These are phyloP conservation scores for Eucalyptus melliodora DNA, from an alignment of 345 rosid genomes.

Conservation along the genomic window DNA sequence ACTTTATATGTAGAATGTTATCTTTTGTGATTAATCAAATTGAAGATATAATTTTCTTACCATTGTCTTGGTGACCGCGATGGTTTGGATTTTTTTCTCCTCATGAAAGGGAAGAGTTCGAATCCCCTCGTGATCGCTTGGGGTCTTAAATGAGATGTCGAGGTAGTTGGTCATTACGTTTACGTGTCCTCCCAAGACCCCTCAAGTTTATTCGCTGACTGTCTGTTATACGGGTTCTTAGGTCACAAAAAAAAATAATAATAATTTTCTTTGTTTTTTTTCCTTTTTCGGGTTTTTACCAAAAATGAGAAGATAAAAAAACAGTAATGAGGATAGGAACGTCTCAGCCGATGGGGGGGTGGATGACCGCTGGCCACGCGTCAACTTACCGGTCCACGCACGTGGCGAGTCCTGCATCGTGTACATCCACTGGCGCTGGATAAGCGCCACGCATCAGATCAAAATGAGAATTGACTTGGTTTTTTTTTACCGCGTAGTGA, in stretches of 20 bases:
- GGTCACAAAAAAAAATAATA: too few relatives aligned
- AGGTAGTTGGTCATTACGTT: accelerated
- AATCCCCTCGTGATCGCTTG: too few relatives aligned
- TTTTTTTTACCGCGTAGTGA: background rate
- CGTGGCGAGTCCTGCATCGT: background rate
- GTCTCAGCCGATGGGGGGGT: background rate
- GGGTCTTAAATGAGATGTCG: too few relatives aligned
- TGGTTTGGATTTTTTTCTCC: accelerated
- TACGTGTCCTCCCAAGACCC: too few relatives aligned
- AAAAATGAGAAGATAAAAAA: background rate
- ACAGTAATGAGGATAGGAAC: background rate
- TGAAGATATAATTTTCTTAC: background rate
- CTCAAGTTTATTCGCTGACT: too few relatives aligned
- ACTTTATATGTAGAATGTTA: background rate
- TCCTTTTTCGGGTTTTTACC: background rate
- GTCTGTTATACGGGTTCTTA: accelerated
- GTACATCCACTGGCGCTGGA: background rate
- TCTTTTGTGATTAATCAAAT: background rate
- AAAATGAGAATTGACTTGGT: background rate
- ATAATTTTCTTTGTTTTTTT: background rate
- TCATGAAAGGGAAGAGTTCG: accelerated
- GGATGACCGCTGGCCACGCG: background rate
- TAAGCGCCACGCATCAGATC: background rate
- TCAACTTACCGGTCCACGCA: background rate
- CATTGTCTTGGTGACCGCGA: too few relatives aligned